phyloP scores from a whole-genome alignment of 352 stramenopile genomes.

The Elongisporangium prolatum region DNA sequence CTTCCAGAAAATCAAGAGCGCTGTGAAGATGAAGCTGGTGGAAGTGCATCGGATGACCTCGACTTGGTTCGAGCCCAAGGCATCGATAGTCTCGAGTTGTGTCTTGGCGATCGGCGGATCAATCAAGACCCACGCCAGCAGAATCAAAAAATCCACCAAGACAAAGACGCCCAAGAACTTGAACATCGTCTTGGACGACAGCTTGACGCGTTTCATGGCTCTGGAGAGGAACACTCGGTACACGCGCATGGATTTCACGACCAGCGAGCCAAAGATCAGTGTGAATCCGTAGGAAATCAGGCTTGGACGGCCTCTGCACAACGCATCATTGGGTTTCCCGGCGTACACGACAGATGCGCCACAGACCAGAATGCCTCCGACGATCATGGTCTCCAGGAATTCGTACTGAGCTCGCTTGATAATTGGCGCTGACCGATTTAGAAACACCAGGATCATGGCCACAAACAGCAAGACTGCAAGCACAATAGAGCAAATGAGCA shows the following conservation, averaged over 20 bases:
- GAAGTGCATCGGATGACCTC: no score
- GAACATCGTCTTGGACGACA: slow-evolving; percentile 31
- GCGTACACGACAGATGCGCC: slow-evolving; percentile 23
- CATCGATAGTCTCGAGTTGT: slow-evolving; percentile 7
- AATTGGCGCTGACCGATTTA: slow-evolving; percentile 26
- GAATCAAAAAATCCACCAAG: slow-evolving; percentile 27
- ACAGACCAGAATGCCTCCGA: slow-evolving; percentile 31
- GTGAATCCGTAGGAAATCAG: slow-evolving; percentile 37
- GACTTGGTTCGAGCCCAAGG: no score
- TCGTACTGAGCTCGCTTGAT: slow-evolving; percentile 46
- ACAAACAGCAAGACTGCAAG: slow-evolving; percentile 8
- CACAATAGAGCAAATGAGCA: slow-evolving; percentile 12
- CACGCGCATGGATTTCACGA: slow-evolving; percentile 48
- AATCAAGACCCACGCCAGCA: slow-evolving; percentile 24
- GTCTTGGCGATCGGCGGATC: slow-evolving; percentile 28
- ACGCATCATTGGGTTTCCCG: slow-evolving; percentile 14
- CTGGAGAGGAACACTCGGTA: slow-evolving; percentile 50
- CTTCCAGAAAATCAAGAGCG: slow-evolving; percentile 56
- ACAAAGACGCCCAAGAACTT: slow-evolving; percentile 35
- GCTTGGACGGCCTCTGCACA: slow-evolving; percentile 30
- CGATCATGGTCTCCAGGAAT: slow-evolving; percentile 34
- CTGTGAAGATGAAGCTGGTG: slow-evolving; percentile 37
- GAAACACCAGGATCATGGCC: slow-evolving; percentile 20
- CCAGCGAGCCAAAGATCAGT: slow-evolving; percentile 33
- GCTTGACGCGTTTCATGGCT: slow-evolving; percentile 33